Evolutionary conservation across 257 asterid genomes (phyloP), one percentile per base, ranked within the genome.

Genomic region (Sherardia arvensis): DNA sequence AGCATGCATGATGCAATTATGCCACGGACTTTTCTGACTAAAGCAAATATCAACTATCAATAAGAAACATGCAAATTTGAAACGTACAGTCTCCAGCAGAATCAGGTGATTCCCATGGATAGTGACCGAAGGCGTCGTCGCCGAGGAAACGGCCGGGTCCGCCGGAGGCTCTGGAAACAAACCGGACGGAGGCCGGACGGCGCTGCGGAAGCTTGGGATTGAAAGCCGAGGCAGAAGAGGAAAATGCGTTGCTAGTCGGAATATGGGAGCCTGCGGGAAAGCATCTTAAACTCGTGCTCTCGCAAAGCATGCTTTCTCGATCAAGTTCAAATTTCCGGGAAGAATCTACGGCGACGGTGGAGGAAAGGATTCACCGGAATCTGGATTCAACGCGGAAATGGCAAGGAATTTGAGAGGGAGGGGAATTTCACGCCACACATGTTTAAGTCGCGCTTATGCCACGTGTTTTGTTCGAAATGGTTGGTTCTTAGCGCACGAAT

Each of bases 31-130:
- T 4, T 25, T 1, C 28, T 3, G 0, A 26, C 5, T 12, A 1
- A 55, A 25, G 20, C 23, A 28, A 57, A 28, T 27, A 9, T 5
- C 4, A 3, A 20, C 15, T 4, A 38, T 22, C 22, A 45, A n/a
- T 54, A 22, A 22, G 15, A 59, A 2, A 27, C 3, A 29, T 11
- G 43, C 10, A 45, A 23, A 53, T 65, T 10, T 17, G 34, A 23
- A 49, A 48, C 78, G 49, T 84, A 87, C 95, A 78, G 56, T 79
- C 88, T 48, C 76, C 66, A 21, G 85, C 66, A 27, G 85, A 40
- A 60, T 77, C 79, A 1, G 82, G 64, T 62, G 87, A 77, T 36
- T 88, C 94, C 96, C 96, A 91, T 22, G 98, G 98, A 73, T 72
- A 91, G 17, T 74, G 76, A 8, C 98, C 98, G 66, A 81, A 81